These are phyloP conservation scores for Babesia caballi DNA, from an alignment of 169 alveolate genomes.

Conservation along the genomic window DNA sequence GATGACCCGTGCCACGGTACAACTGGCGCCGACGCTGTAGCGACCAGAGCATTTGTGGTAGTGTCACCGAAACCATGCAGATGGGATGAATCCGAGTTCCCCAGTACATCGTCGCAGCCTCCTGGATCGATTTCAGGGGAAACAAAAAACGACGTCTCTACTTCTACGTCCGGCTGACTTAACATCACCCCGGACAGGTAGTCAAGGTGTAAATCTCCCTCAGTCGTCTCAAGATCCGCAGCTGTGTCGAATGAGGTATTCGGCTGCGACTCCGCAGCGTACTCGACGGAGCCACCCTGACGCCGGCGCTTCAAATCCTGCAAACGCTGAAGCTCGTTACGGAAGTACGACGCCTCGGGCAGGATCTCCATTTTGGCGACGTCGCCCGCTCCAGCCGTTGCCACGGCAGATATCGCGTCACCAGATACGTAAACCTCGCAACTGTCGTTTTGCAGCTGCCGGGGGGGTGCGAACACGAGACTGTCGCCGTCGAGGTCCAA, in stretches of 20 bases:
- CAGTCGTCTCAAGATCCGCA: too few species aligned
- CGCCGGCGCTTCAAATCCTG: background rate
- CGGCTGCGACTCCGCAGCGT: background rate
- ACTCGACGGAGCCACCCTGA: background rate
- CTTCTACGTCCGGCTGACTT: background rate
- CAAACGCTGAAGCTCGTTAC: slow-evolving; percentile 20
- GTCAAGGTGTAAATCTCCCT: too few species aligned
- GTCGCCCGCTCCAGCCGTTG: background rate
- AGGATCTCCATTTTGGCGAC: slow-evolving; percentile 12
- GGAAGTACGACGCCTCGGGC: slow-evolving; percentile 34
- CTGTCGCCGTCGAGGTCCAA: slow-evolving; percentile 39
- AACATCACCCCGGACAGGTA: background rate
- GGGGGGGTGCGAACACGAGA: background rate
- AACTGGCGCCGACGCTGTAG: background rate
- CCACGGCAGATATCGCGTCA: background rate
- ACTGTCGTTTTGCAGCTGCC: background rate
- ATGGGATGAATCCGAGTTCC: background rate
- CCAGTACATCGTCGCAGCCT: background rate
- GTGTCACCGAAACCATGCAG: too few species aligned
- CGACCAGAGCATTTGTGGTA: background rate
- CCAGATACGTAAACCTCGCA: background rate
- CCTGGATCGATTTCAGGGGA: too few species aligned
- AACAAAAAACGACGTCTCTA: background rate
- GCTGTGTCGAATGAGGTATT: too few species aligned
- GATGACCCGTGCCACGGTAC: too few species aligned